Base-by-base conservation (phyloP, 2,329 filamentous ascomycete genomes). In the Pseudocercospora ulei region DNA sequence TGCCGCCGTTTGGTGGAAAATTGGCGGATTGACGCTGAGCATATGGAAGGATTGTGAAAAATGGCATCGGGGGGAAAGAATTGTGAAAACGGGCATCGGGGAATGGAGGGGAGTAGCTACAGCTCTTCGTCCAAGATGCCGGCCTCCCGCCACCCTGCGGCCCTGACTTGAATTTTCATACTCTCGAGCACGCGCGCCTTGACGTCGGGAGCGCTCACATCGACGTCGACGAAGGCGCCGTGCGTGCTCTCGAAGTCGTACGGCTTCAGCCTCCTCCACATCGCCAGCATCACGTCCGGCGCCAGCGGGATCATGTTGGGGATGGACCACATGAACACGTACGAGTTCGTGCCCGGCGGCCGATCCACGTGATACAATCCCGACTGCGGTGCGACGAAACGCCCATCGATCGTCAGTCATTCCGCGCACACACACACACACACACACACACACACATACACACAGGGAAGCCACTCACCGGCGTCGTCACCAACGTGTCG, bases 281-380 rank as follows among this genome's bases (percentile, higher is more conserved):
- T 87, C 18, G 66, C 62, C 41, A 68, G 62, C 29, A 88, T 69
- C 49, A 76, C 76, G 0, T 69, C 64, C 0, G 79, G 75, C 1
- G 70, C 63, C 17, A 90, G 66, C 0, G 82, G 82, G 11, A 88
- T 85, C 73, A 66, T 66, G 56, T 85, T 83, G 1, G 78, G 78
- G 47, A 80, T 78, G 36, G 77, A 80, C 78, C 80, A 87, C 71
- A 84, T 78, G 61, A 86, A 87, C 0, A 73, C 65, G 54, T 73
- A 87, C 7, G 63, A 66, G 0, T 61, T 63, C 4, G 69, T 72
- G 2, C 64, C 65, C 1, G 62, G 56, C 3, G 59, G 58, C 7
- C 67, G 58, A 12, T 63, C 53, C 14, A 62, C 52, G 29, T 65
- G 64, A 34, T 60, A 61, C 19, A 61, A 42, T 1, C 52, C 61